A percentile compares a stretch with the other conserved stretches of the same genome.
phyloP scores from a whole-genome alignment of 1,139 yeast genomes.

The Eremothecium sinecaudum region DNA sequence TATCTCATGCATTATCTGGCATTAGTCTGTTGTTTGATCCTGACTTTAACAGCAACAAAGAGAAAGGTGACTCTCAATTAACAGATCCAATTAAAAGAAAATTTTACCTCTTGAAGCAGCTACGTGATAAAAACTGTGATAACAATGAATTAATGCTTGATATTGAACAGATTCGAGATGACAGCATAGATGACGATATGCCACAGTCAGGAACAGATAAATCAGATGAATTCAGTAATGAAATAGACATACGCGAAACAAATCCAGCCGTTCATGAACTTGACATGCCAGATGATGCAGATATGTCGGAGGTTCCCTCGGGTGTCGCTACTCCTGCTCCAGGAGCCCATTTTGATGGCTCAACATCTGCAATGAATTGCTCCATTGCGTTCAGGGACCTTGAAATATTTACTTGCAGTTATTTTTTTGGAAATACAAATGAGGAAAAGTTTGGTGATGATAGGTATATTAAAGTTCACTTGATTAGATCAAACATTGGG shows the following conservation, averaged over 20 bases:
- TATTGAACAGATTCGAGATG: slow-evolving; percentile 28
- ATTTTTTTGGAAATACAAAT: slow-evolving; percentile 35
- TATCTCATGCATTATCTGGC: slow-evolving; percentile 63
- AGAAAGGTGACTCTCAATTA: slow-evolving; percentile 12
- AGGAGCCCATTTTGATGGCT: slow-evolving; percentile 13
- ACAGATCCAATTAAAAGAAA: slow-evolving; percentile 26
- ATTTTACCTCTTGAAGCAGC: slow-evolving; percentile 29
- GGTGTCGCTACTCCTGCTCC: slow-evolving; percentile 29
- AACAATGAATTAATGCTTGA: slow-evolving; percentile 31
- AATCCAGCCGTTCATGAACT: slow-evolving; percentile 22
- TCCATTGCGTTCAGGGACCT: slow-evolving; percentile 42
- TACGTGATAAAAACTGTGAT: slow-evolving; percentile 30
- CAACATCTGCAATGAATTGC: slow-evolving; percentile 19
- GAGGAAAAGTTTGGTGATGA: slow-evolving; percentile 44
- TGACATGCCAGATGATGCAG: slow-evolving; percentile 29
- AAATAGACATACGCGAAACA: slow-evolving; percentile 28
- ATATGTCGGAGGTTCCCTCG: slow-evolving; percentile 25
- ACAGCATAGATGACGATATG: slow-evolving; percentile 10
- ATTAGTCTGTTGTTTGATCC: slow-evolving; percentile 73
- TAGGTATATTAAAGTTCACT: slow-evolving; percentile 52
- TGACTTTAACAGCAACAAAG: slow-evolving; percentile 30
- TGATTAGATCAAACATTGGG: slow-evolving; percentile 55
- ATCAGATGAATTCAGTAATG: slow-evolving; percentile 35
- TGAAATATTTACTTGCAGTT: slow-evolving; percentile 49
- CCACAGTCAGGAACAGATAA: slow-evolving; percentile 13